Evolutionary conservation across 257 asterid species (phyloP).

Genomic region (Penstemon eatonii): DNA sequence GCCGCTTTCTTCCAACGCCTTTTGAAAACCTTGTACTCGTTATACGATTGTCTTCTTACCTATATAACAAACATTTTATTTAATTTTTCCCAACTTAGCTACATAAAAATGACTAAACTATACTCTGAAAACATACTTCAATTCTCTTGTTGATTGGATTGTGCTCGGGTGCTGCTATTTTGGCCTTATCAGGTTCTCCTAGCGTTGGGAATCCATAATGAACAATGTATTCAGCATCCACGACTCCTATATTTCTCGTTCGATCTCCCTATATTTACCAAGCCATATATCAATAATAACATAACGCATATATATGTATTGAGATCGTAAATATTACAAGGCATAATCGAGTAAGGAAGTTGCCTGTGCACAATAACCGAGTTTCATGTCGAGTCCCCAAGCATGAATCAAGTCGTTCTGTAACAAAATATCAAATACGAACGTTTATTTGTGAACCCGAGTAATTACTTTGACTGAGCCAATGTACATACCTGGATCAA

Average conservation of each 20-base stretch:
- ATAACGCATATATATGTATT: not conserved
- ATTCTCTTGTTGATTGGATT: constrained; percentile 46
- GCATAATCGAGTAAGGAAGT: not conserved
- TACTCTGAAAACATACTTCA: constrained; percentile 46
- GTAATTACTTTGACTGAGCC: too few species aligned
- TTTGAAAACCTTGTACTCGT: constrained; percentile 64
- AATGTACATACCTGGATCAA: constrained; percentile 66
- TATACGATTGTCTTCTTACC: constrained; percentile 82
- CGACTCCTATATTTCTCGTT: constrained; percentile 68
- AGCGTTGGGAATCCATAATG: constrained; percentile 87
- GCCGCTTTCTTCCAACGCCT: constrained; percentile 70
- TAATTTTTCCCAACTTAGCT: not conserved
- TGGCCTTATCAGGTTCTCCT: constrained; percentile 51
- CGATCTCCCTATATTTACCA: constrained; percentile 59
- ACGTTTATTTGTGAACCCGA: not conserved
- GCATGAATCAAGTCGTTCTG: constrained; percentile 94
- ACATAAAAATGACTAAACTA: not conserved
- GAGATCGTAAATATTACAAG: not conserved
- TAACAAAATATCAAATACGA: constrained; percentile 9
- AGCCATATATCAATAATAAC: not conserved
- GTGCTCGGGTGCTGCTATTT: constrained; percentile 20
- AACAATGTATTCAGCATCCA: constrained; percentile 77
- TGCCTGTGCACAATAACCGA: constrained; percentile 90
- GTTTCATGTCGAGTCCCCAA: constrained; percentile 87
- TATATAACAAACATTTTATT: not conserved